A percentile compares a stretch with the other conserved stretches of the same genome.
Conservation (phyloP, 2,329 filamentous ascomycete genomes). For the Diaporthe eres region DNA sequence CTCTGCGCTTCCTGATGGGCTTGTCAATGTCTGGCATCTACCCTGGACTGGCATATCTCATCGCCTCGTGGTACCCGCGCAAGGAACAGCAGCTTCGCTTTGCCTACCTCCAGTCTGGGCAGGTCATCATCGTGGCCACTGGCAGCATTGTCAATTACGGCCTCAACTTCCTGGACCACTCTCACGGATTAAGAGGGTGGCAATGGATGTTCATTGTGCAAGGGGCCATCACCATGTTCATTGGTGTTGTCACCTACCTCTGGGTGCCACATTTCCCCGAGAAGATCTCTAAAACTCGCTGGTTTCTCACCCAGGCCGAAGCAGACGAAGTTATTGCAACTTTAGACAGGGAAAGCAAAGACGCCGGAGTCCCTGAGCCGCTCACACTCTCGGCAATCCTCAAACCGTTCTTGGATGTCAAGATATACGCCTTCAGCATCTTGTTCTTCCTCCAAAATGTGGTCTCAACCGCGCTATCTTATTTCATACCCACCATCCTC, state of each 20-base stretch:
- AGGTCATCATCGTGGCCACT: constrained; percentile 76
- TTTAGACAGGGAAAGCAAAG: constrained; percentile 73
- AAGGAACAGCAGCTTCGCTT: constrained; percentile 76
- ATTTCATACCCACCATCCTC: constrained; percentile 76
- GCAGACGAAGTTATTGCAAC: constrained; percentile 68
- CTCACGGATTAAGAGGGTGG: constrained; percentile 71
- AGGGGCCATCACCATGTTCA: constrained; percentile 70
- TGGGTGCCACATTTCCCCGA: constrained; percentile 82
- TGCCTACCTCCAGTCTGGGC: constrained; percentile 74
- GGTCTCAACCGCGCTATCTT: constrained; percentile 74
- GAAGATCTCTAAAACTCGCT: constrained; percentile 67
- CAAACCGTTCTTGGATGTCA: constrained; percentile 69
- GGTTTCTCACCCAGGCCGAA: constrained; percentile 70
- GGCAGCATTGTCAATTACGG: constrained; percentile 78
- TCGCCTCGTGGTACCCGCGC: constrained; percentile 68
- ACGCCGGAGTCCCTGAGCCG: constrained; percentile 65
- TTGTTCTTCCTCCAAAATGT: constrained; percentile 78
- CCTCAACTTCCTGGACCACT: constrained; percentile 74
- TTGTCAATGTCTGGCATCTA: constrained; percentile 72
- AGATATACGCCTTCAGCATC: constrained; percentile 75
- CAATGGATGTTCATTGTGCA: constrained; percentile 80
- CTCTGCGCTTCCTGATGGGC: constrained; percentile 74
- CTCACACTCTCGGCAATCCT: constrained; percentile 70
- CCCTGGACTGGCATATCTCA: constrained; percentile 65
- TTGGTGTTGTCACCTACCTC: constrained; percentile 75